Evolutionary conservation across 441 rosid genomes (phyloP), one percentile per base, ranked within the genome.

Genomic region (Theobroma grandiflorum): DNA sequence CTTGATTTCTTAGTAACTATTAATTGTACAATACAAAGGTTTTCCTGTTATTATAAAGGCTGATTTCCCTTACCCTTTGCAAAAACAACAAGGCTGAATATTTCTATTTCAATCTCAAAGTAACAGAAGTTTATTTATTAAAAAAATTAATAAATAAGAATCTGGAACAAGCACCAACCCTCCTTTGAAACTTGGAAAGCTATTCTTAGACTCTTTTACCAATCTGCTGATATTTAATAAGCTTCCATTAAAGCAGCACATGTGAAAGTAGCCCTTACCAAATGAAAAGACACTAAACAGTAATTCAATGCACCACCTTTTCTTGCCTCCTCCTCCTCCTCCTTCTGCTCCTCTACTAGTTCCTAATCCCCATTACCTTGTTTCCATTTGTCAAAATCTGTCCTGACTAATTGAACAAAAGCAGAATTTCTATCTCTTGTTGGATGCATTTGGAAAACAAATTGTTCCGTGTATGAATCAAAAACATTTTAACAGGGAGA

Each of bases 391-490:
- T 35, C 0, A 64, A 64, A 64, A 65, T 6, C 8, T 42, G 53
- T 42, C 53, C 49, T 42, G 4, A 40, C 45, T 40, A 40, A 40
- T 40, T 59, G 35, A 2, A 3, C 4, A 65, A 22, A 68, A 40
- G 22, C 8, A 22, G 35, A 22, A 12, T 43, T 8, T 8, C 31
- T 33, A 45, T 71, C 55, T 10, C 4, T 26, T 43, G 8, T 26
- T 35, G 42, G 43, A 50, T 33, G 26, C 20, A 18, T 8, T 33
- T 72, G 22, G 66, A 43, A 62, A 37, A 40, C 35, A n/a, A 40
- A 26, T 52, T 74, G 73, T 85, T 85, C 18, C 86, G 86, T 86
- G 86, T 78, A 40, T 64, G 86, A 79, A 63, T 84, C 4, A 71
- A 75, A 55, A 35, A 76, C 37, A 53, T 40, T 26, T 26, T 26